Evolutionary conservation across 352 stramenopile genomes (phyloP).

Genomic region (Sclerospora graminicola): DNA sequence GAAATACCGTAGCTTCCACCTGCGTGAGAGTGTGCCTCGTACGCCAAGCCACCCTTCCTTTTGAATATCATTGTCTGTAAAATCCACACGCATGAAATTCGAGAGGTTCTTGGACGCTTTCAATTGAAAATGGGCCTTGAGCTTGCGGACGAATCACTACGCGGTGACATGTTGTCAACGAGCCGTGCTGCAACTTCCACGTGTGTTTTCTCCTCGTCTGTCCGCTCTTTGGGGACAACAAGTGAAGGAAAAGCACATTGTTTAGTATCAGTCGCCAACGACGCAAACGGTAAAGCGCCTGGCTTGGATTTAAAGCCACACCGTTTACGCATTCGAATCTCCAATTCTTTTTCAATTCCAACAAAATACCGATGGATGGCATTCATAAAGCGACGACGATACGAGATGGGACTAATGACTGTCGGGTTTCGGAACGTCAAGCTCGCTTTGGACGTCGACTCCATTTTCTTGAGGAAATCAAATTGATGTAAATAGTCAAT

Average conservation of each 20-base stretch:
- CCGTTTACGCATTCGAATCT: conserved; percentile 57
- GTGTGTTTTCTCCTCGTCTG: conserved; percentile 16
- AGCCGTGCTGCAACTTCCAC: conserved; percentile 22
- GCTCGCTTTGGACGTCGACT: conserved; percentile 79
- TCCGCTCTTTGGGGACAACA: neutral
- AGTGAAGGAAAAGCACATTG: neutral
- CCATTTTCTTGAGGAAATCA: conserved; percentile 86
- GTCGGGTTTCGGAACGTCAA: conserved; percentile 78
- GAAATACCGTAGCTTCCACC: conserved; percentile 82
- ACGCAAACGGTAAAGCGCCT: conserved; percentile 1
- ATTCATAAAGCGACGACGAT: conserved; percentile 73
- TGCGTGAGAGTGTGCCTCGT: conserved; percentile 53
- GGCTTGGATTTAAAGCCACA: conserved; percentile 20
- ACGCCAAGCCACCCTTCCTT: conserved; percentile 72
- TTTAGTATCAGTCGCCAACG: neutral
- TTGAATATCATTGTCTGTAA: conserved; percentile 56
- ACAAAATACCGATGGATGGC: conserved; percentile 78
- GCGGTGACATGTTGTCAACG: conserved; percentile 22
- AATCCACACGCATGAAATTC: conserved; percentile 50
- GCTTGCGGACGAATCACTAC: conserved; percentile 11
- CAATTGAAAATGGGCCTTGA: conserved; percentile 50
- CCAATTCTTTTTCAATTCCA: conserved; percentile 63
- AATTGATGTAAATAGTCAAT: conserved; percentile 87
- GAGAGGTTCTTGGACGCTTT: conserved; percentile 26
- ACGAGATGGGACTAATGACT: conserved; percentile 73